Base-by-base conservation (phyloP, 2,329 filamentous ascomycete genomes). In the Dothistroma pini region DNA sequence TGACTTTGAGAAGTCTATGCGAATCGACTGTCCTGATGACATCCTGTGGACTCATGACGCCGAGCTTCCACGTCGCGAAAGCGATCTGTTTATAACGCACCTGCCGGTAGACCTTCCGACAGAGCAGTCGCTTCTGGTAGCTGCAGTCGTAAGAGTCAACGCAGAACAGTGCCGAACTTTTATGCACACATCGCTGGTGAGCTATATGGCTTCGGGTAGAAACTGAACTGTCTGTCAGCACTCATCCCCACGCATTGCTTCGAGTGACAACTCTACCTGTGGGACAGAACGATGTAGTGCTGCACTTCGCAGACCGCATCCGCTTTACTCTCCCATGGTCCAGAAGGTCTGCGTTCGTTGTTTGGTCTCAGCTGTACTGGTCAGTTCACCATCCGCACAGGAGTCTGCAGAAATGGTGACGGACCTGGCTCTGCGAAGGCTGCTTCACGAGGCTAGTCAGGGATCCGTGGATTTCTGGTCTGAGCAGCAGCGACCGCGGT, bases 161-260 rank as follows among this genome's bases (percentile, higher is more conserved):
- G 25, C 16, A 19, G 48, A 29, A 25, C 48, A 19, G 48, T 25
- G 11, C 21, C 9, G 19, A 32, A 47, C 6, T 7, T 12, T 59
- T 31, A 59, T n/a, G 51, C 57, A 29, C 57, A 59, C 57, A 50
- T 59, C 11, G 57, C 57, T 16, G 57, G 52, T 9, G 57, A 59
- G 29, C 32, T 25, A 38, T 53, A 54, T 32, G 49, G 57, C 35
- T 54, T 54, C 16, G 57, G 57, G 11, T 54, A 54, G 25, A 59
- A 59, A 41, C 57, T 59, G 29, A 14, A 12, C 5, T 8, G 21
- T 22, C 22, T 5, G n/a, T 50, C 16, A 50, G 57, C 29, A 21
- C 31, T 8, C 10, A 16, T 9, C n/a, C 8, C 12, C 21, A 10
- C 7, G 4, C 16, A 11, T 19, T 48, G 21, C 10, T 21, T 11